phyloP scores from a whole-genome alignment of 495 filamentous ascomycete species.

The Penicillium cosmopolitanum region DNA sequence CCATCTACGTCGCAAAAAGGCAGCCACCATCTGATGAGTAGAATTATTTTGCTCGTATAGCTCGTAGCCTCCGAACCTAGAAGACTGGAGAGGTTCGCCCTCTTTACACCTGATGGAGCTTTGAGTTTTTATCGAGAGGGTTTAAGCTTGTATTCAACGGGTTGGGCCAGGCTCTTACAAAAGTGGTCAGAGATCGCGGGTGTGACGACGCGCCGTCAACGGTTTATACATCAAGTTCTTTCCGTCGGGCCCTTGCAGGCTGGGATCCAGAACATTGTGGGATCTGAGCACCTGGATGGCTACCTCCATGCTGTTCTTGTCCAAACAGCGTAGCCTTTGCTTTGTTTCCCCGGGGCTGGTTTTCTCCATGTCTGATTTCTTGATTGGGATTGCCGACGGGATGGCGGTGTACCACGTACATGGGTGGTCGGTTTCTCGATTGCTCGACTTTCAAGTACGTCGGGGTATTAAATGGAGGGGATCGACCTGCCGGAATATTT shows the following conservation, averaged over 20 bases:
- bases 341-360: slow-evolving; percentile 6
- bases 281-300: slow-evolving; percentile 25
- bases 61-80: background rate
- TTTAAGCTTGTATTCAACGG: slow-evolving; percentile 1
- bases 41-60: background rate
- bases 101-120: background rate
- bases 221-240: slow-evolving; percentile 37
- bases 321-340: slow-evolving; percentile 27
- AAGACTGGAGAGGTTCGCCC: too few relatives aligned
- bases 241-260: slow-evolving; percentile 47
- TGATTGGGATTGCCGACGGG: slow-evolving; percentile 32
- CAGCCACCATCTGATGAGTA: background rate
- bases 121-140: background rate
- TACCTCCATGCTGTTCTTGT: slow-evolving; percentile 24
- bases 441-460: slow-evolving; percentile 9
- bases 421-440: slow-evolving; percentile 19
- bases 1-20: background rate
- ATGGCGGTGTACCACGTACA: slow-evolving; percentile 45
- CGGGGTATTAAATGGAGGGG: slow-evolving; percentile 26
- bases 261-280: slow-evolving; percentile 21
- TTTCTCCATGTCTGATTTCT: slow-evolving; percentile 15
- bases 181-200: slow-evolving; percentile 17
- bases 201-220: slow-evolving; percentile 31
- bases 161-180: slow-evolving; percentile 3
- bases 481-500: slow-evolving; percentile 6